Evolutionary conservation across 805 yeast species (phyloP).

Genomic region (Metschnikowia lochheadii): DNA sequence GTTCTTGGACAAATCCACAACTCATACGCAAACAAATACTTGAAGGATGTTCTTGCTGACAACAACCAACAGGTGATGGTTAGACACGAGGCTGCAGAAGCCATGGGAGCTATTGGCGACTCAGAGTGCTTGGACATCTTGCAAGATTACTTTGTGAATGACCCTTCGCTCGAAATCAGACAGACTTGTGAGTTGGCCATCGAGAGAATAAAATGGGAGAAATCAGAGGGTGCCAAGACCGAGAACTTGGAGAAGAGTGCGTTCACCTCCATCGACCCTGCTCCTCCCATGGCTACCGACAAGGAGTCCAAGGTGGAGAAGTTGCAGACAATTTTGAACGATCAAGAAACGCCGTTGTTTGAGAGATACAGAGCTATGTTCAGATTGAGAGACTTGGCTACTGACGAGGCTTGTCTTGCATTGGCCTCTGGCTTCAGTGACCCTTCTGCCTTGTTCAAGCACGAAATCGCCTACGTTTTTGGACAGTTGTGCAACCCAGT

Average conservation of each 20-base stretch:
- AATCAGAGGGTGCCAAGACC: conserved; percentile 56
- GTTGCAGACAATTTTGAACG: conserved; percentile 65
- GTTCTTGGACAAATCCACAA: conserved; percentile 95
- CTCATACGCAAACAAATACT: conserved; percentile 66
- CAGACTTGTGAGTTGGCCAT: conserved; percentile 98
- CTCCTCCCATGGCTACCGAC: conserved; percentile 86
- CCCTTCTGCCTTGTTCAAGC: conserved; percentile 90
- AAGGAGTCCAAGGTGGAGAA: conserved; percentile 54
- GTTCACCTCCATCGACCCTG: conserved; percentile 91
- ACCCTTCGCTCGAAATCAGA: conserved; percentile 82
- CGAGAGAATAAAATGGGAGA: conserved; percentile 91
- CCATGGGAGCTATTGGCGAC: conserved; percentile 93
- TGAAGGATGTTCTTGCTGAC: conserved; percentile 67
- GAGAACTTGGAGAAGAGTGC: conserved; percentile 74
- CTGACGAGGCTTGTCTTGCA: conserved; percentile 89
- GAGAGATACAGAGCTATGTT: conserved; percentile 98
- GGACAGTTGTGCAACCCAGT: conserved; percentile 96
- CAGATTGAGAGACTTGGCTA: conserved; percentile 90
- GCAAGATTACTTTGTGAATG: conserved; percentile 58
- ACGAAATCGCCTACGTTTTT: conserved; percentile 96
- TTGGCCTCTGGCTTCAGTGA: conserved; percentile 87
- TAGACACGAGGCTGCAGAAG: conserved; percentile 99
- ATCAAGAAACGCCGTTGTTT: conserved; percentile 74
- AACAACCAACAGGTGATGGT: conserved; percentile 85
- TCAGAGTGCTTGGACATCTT: conserved; percentile 63